Evolutionary conservation across 2,329 filamentous ascomycete species (phyloP), one percentile per base, ranked within the genome.

Genomic region (Exophiala phaeomuriformis): DNA sequence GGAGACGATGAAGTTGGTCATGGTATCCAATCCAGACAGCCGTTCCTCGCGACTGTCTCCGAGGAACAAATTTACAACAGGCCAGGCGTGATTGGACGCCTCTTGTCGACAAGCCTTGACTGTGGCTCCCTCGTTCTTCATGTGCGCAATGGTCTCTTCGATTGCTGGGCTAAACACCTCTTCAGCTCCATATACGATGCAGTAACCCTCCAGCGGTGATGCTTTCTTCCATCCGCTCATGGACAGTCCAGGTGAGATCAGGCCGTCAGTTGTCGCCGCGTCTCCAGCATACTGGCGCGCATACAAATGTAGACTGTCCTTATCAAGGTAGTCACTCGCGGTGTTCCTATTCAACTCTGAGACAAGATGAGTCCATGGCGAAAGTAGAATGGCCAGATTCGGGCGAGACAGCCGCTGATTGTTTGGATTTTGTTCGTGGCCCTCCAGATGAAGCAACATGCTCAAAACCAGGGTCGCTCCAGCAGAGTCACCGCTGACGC

Each of bases 61-160:
- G 27, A 82, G 63, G 64, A 82, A 83, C 12, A 82, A 64, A 57
- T 74, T 74, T 6, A 84, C 85, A 19, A 94, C 84, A 0, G 88
- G 87, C 89, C 88, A 94, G 7, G 84, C 88, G 68, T 94, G 88
- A 53, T 93, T 83, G 2, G 81, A 83, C 9, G 80, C 84, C 30
- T 75, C 70, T 60, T 87, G 82, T 64, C 81, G 80, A 43, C 62
- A 79, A 73, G 51, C 75, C 75, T 50, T 76, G 72, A n/a, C 85
- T 75, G 36, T 76, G 67, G 33, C 80, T 68, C 2, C 77, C 77
- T 9, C 77, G 47, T 75, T 75, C 53, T 75, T 72, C 52, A 88
- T 72, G 31, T 79, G 69, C 8, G 69, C 68, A 8, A 86, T 72
- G 55, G 89, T 71, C 28, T 76, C 74, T 59, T 79, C 73, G 12